phyloP scores from a whole-genome alignment of 768 basidiomycete species.

The Trichaptum fuscoviolaceum region DNA sequence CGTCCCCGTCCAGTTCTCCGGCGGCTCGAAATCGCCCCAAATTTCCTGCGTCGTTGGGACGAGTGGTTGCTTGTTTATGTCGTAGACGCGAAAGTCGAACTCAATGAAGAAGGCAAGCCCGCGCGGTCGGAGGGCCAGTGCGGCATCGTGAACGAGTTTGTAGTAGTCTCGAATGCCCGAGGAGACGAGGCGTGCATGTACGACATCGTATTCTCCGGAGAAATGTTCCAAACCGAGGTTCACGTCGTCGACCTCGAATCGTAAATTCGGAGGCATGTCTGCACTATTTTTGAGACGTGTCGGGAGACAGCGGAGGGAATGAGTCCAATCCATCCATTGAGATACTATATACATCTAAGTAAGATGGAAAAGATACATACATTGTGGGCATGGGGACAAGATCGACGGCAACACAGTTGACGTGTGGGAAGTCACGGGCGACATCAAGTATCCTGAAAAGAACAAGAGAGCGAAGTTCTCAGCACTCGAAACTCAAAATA shows the following conservation, averaged over 20 bases:
- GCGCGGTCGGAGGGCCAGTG: constrained; percentile 60
- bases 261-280: constrained; percentile 61
- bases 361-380: constrained; percentile 35
- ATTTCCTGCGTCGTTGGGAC: constrained; percentile 37
- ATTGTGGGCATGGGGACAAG: constrained; percentile 72
- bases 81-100: constrained; percentile 65
- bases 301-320: constrained; percentile 29
- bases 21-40: constrained; percentile 15
- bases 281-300: constrained; percentile 13
- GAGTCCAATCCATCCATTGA: constrained; percentile 12
- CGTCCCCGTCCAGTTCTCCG: background rate
- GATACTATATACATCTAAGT: constrained; percentile 11
- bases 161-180: constrained; percentile 71
- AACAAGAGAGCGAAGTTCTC: constrained; percentile 10
- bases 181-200: constrained; percentile 65
- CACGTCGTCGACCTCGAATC: constrained; percentile 80
- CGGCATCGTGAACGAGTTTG: constrained; percentile 59
- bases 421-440: constrained; percentile 67
- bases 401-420: constrained; percentile 68
- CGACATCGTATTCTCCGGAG: constrained; percentile 72
- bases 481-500: background rate
- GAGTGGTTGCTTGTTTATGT: constrained; percentile 40
- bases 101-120: constrained; percentile 65
- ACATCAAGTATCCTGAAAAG: constrained; percentile 64
- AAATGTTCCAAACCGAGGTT: constrained; percentile 82